phyloP scores from a whole-genome alignment of 495 filamentous ascomycete genomes.

The Aspergillus egyptiacus region DNA sequence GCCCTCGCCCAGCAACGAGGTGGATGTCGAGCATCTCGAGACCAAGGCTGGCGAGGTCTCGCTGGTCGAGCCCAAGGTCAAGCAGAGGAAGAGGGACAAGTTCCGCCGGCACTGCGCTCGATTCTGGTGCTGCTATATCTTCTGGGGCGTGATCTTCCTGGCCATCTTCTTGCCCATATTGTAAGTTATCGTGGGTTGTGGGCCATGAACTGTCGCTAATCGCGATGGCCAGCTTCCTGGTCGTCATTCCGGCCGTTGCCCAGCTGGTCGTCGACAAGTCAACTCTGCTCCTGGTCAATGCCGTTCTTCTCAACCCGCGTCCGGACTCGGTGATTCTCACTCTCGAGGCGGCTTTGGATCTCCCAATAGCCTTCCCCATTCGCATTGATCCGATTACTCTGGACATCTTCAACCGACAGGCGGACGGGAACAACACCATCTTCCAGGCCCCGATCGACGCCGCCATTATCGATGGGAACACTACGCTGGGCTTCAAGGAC shows the following conservation, averaged over 20 bases:
- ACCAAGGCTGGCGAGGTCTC: conserved; percentile 24
- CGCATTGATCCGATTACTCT: conserved; percentile 34
- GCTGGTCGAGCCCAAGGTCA: conserved; percentile 19
- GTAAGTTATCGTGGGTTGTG: conserved; percentile 17
- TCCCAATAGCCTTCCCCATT: conserved; percentile 32
- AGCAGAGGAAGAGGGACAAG: conserved; percentile 24
- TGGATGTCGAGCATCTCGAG: conserved; percentile 27
- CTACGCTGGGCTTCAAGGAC: conserved; percentile 26
- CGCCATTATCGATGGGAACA: conserved; percentile 29
- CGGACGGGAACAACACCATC: conserved; percentile 24
- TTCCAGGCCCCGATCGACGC: conserved; percentile 22
- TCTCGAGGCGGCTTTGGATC: conserved; percentile 30
- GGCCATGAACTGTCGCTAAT: neutral
- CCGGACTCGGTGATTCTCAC: conserved; percentile 30
- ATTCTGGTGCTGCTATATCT: conserved; percentile 39
- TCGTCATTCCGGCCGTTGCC: conserved; percentile 39
- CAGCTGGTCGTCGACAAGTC: conserved; percentile 38
- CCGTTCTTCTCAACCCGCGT: conserved; percentile 28
- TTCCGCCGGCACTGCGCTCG: conserved; percentile 33
- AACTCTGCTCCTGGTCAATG: conserved; percentile 32
- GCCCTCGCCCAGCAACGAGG: conserved; percentile 18
- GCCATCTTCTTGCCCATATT: conserved; percentile 38
- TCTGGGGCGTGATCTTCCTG: conserved; percentile 32
- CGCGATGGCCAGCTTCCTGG: conserved; percentile 33
- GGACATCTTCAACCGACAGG: conserved; percentile 29